Conservation (phyloP, 1,284 basidiomycete genomes). For the Ceratobasidium sp. region DNA sequence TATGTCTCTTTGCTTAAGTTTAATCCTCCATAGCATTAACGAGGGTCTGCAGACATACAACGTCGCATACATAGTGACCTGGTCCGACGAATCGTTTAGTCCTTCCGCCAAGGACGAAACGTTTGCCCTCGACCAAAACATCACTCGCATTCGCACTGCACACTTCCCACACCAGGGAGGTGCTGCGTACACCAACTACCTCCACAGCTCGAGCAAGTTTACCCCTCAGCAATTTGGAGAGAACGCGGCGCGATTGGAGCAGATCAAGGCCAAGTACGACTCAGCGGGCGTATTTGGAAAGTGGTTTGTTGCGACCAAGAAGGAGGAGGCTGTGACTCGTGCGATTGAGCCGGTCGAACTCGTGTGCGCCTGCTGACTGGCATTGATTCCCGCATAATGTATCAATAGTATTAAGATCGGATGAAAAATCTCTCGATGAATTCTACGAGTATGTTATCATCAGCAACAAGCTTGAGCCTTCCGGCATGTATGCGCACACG, state of each 20-base stretch:
- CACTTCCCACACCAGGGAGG: slow-evolving; percentile 26
- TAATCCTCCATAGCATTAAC: background rate
- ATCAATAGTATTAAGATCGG: no score
- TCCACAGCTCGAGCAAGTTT: slow-evolving; percentile 26
- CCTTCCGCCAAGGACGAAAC: background rate
- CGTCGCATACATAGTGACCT: slow-evolving; percentile 9
- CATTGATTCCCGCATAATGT: no score
- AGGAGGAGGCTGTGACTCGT: no score
- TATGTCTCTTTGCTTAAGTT: background rate
- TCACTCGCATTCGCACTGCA: background rate
- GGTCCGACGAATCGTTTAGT: slow-evolving; percentile 18
- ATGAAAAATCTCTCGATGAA: no score
- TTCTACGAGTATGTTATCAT: no score
- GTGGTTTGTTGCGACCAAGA: slow-evolving; percentile 14
- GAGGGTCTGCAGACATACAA: slow-evolving; percentile 13
- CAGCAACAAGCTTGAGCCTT: no score
- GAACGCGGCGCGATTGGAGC: slow-evolving; percentile 1
- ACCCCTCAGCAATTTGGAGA: slow-evolving; percentile 14
- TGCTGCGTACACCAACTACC: slow-evolving; percentile 21
- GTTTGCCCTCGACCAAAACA: no score
- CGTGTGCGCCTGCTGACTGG: no score
- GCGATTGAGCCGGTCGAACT: no score
- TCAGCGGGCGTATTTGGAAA: slow-evolving; percentile 15
- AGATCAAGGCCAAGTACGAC: slow-evolving; percentile 32
- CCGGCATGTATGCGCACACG: no score